Base-by-base conservation (phyloP, 2,329 filamentous ascomycete species). In the Helotiales sp. region DNA sequence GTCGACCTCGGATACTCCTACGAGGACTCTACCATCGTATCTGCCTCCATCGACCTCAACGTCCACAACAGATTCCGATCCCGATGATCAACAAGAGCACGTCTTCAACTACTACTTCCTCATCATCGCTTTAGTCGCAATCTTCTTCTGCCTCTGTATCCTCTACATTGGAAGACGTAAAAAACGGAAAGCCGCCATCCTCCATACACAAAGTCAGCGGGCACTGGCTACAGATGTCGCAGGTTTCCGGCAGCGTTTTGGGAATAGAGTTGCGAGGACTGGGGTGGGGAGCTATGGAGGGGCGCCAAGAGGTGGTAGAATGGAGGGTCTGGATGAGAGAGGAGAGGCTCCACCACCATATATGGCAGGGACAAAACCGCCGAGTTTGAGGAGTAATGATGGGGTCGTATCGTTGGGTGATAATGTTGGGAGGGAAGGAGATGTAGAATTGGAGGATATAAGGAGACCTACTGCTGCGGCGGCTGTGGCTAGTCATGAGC, bases 271-370 rank as follows among this genome's bases (percentile, higher is more conserved):
- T 34, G 58, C 57, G 29, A 54, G 61, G 30, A 54, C 31, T 22
- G 55, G 54, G 2, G 30, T 40, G 30, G 34, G 58, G 6, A 57
- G 58, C 40, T 56, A 47, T 40, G 54, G 47, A 6, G 53, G 46
- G 8, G 12, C 7, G 13, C 42, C 46, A 12, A 53, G 51, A 3
- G n/a, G 25, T 2, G 25, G 52, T 33, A 56, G 56, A 27, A 54
- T 79, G 46, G 85, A 88, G 62, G 86, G 86, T 0, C 70, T 88
- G 55, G 80, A 88, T 67, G 85, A 87, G 72, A 71, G 79, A 42
- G 86, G 85, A 27, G 84, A 88, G 69, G 83, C 85, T 9, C 86
- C 86, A 50, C 86, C 86, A 48, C 83, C 85, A 0, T 89, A 89
- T 68, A 75, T 57, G 5, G 61, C 62, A 10, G 65, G 58, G 2